Conservation (phyloP, 2,329 filamentous ascomycete genomes). For the Colletotrichum higginsianum region DNA sequence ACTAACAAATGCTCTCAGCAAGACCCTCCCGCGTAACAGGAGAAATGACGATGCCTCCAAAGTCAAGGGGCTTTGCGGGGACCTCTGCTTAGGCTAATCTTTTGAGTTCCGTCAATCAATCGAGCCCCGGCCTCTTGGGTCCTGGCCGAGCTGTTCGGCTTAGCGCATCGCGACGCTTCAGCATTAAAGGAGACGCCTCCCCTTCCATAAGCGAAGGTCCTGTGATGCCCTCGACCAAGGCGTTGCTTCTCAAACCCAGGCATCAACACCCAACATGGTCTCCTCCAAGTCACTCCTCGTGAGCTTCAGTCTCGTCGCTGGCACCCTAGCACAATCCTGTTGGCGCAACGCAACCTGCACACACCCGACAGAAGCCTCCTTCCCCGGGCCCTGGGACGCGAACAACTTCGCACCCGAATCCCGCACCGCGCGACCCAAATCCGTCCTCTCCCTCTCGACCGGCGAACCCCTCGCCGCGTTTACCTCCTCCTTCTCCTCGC, state of each 20-base stretch:
- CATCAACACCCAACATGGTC: slow-evolving; percentile 2
- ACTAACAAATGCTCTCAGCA: not conserved
- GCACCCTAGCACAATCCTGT: slow-evolving; percentile 53
- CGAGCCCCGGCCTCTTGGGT: not conserved
- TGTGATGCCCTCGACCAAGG: too few species aligned
- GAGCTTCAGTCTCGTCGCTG: slow-evolving; percentile 4
- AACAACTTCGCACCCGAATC: slow-evolving; percentile 70
- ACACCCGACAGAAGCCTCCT: slow-evolving; percentile 63
- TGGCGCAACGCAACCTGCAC: slow-evolving; percentile 71
- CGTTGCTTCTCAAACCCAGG: not conserved
- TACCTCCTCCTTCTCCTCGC: slow-evolving; percentile 45
- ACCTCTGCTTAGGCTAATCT: slow-evolving; percentile 4
- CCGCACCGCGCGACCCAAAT: slow-evolving; percentile 63
- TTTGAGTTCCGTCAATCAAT: slow-evolving; percentile 1
- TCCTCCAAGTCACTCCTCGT: slow-evolving; percentile 48
- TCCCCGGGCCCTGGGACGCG: slow-evolving; percentile 70
- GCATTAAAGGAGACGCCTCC: not conserved
- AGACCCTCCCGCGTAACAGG: not conserved
- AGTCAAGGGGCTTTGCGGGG: not conserved
- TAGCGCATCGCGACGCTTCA: slow-evolving; percentile 12
- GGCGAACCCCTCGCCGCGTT: slow-evolving; percentile 51
- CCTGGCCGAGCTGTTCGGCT: slow-evolving; percentile 13
- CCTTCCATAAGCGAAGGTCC: not conserved
- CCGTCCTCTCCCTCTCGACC: slow-evolving; percentile 55
- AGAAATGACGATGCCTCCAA: not conserved